These are phyloP conservation scores for Zoysia matrella DNA, from an alignment of 202 grass and related monocot genomes.

Conservation along the genomic window DNA sequence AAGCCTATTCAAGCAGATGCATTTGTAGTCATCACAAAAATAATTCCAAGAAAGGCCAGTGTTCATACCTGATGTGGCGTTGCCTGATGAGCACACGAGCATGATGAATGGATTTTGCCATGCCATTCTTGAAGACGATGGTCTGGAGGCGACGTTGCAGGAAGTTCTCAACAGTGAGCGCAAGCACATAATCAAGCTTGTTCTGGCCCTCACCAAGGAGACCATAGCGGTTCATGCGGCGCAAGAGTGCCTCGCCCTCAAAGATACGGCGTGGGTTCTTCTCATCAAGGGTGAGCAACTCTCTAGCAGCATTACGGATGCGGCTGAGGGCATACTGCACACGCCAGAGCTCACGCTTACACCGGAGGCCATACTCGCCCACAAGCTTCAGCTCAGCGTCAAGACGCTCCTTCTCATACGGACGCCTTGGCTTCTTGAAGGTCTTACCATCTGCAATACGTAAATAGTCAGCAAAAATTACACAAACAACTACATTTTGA, in stretches of 20 bases:
- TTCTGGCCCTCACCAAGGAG: conserved; percentile 45
- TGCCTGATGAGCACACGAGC: no score
- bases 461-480: background rate
- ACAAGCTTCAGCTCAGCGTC: conserved; percentile 65
- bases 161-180: conserved; percentile 65
- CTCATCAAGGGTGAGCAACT: conserved; percentile 36
- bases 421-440: conserved; percentile 21
- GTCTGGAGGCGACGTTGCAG: conserved; percentile 59
- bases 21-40: background rate
- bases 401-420: conserved; percentile 70
- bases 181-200: conserved; percentile 72
- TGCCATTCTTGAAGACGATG: background rate
- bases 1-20: background rate
- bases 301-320: conserved; percentile 64
- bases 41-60: background rate
- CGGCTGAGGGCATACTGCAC: conserved; percentile 67
- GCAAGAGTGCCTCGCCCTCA: no score
- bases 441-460: conserved; percentile 53
- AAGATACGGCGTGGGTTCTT: no score
- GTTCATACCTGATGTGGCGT: conserved; percentile 49
- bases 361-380: conserved; percentile 57
- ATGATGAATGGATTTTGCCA: no score
- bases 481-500: background rate
- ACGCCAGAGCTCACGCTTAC: conserved; percentile 67
- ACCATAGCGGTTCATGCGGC: no score